Evolutionary conservation across 305 asterid genomes (phyloP).

Genomic region (Fraxinus latifolia): DNA sequence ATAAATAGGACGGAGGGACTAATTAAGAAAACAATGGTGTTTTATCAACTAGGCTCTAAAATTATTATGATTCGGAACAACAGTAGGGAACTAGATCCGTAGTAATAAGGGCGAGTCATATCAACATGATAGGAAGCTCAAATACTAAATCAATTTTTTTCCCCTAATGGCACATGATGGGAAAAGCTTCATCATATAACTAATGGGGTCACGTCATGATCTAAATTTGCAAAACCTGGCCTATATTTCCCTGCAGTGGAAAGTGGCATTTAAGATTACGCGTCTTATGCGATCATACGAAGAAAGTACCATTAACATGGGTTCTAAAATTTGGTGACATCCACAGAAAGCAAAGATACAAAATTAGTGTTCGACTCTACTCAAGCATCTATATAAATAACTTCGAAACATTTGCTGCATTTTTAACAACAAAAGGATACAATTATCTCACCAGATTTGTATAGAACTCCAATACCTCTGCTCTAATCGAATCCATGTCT

Average conservation of each 20-base stretch:
- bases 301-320: background rate
- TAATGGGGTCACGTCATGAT: background rate
- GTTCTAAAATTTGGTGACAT: background rate
- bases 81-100: background rate
- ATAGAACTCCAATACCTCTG: slow-evolving; percentile 69
- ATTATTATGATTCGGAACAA: background rate
- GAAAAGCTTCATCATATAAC: background rate
- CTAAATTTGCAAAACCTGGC: background rate
- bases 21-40: background rate
- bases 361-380: slow-evolving; percentile 7
- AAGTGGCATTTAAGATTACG: background rate
- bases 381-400: background rate
- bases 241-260: background rate
- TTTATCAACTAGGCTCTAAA: background rate
- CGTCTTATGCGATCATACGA: background rate
- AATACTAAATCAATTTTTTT: background rate
- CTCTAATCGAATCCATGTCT: slow-evolving; percentile 85
- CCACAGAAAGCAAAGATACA: slow-evolving; percentile 15
- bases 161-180: background rate
- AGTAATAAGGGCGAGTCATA: background rate
- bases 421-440: background rate
- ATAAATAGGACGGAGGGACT: too few species aligned
- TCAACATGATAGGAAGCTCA: background rate
- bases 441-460: slow-evolving; percentile 43
- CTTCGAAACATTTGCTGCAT: background rate